These are phyloP conservation scores for Ogataea siamensis DNA, from an alignment of 805 yeast species.

Conservation along the genomic window DNA sequence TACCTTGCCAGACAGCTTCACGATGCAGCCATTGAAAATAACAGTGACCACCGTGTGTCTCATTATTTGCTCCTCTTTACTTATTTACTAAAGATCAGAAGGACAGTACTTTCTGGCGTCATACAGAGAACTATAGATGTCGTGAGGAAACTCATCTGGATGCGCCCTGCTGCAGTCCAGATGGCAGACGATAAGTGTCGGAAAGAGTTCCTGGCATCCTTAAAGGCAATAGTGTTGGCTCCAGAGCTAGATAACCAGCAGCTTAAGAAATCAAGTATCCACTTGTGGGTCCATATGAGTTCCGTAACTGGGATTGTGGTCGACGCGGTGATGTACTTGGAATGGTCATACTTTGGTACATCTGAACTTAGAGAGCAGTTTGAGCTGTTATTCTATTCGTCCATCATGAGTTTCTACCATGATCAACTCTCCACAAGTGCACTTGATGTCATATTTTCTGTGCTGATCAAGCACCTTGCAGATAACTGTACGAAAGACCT, in stretches of 20 bases:
- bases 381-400: conserved; percentile 27
- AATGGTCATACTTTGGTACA: conserved; percentile 32
- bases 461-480: conserved; percentile 23
- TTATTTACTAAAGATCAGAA: neutral
- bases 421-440: conserved; percentile 7
- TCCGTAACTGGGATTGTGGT: conserved; percentile 14
- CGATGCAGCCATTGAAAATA: conserved; percentile 5
- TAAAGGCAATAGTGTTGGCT: conserved; percentile 21
- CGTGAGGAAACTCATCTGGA: conserved; percentile 8
- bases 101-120: conserved; percentile 1
- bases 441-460: conserved; percentile 12
- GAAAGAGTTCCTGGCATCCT: conserved; percentile 15
- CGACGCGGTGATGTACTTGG: conserved; percentile 27
- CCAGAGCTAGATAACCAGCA: conserved; percentile 11
- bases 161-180: conserved; percentile 1
- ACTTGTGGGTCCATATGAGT: conserved; percentile 24
- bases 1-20: conserved; percentile 11
- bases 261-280: conserved; percentile 18
- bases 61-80: conserved; percentile 1
- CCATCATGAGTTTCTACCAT: conserved; percentile 19
- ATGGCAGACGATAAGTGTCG: conserved; percentile 3
- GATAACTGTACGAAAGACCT: conserved; percentile 13
- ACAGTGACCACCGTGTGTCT: neutral
- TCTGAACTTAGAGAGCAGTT: conserved; percentile 15
- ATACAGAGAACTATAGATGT: conserved; percentile 10